Conservation (phyloP, 768 basidiomycete species). For the Russula brevipes region DNA sequence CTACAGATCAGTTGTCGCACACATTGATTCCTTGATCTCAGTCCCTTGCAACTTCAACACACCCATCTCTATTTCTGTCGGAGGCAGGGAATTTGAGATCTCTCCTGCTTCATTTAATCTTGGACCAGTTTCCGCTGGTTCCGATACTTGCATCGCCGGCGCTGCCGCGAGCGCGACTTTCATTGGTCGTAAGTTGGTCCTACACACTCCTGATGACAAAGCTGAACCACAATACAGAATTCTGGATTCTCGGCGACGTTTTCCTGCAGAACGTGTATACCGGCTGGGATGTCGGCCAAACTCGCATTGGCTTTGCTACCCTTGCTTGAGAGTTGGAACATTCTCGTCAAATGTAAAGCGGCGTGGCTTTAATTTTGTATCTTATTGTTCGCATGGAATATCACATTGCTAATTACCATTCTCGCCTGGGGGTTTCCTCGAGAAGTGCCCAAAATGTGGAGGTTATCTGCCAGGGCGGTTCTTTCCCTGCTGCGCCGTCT, state of each 20-base stretch:
- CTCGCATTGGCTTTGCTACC: neutral
- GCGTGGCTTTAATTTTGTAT: neutral
- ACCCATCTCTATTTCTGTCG: neutral
- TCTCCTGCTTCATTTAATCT: neutral
- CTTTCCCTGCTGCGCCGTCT: too few relatives aligned
- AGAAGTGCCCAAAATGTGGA: neutral
- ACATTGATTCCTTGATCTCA: neutral
- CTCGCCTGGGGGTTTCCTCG: neutral
- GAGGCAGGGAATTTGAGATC: neutral
- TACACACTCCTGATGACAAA: neutral
- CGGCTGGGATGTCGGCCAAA: neutral
- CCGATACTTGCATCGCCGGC: neutral
- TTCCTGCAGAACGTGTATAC: neutral
- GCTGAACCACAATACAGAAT: neutral
- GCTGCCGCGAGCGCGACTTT: rapidly evolving
- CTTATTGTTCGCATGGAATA: neutral
- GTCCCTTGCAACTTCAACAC: neutral
- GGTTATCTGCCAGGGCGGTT: too few relatives aligned
- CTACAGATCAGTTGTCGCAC: neutral
- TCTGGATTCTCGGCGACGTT: neutral
- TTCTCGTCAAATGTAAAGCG: too few relatives aligned
- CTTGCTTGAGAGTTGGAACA: neutral
- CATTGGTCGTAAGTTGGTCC: neutral
- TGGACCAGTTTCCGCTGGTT: neutral
- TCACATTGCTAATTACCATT: neutral